Evolutionary conservation across 208 protist genomes (phyloP).

Genomic region (Naegleria gruberi): DNA sequence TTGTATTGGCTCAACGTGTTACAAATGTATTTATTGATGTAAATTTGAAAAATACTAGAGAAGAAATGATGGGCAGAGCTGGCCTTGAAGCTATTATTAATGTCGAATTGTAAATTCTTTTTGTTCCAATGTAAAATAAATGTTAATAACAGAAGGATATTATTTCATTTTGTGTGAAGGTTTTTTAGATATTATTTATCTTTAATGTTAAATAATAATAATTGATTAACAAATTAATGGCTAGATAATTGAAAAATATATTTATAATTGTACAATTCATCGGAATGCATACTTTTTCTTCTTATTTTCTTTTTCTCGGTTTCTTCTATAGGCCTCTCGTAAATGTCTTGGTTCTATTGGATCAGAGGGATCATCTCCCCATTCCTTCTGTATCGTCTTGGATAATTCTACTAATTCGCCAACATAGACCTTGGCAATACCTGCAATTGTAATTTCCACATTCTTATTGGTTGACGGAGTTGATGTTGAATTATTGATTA

Average conservation of each 20-base stretch:
- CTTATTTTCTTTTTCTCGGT: background rate
- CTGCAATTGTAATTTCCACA: background rate
- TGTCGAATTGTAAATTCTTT: background rate
- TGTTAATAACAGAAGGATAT: background rate
- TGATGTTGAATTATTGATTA: background rate
- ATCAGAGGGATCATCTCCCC: background rate
- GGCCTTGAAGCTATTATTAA: constrained; percentile 3
- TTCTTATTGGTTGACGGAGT: background rate
- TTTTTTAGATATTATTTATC: background rate
- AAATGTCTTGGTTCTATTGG: background rate
- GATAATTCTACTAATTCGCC: background rate
- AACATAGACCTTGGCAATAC: constrained; percentile 4
- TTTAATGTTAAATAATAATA: background rate
- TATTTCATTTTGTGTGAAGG: background rate
- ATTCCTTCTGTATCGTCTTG: background rate
- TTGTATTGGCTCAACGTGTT: constrained; percentile 13
- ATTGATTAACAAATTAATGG: background rate
- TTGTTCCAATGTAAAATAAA: background rate
- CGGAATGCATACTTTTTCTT: constrained; percentile 11
- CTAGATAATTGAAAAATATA: too few relatives aligned
- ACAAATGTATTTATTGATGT: background rate
- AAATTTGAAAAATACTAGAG: background rate
- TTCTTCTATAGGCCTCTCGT: constrained; percentile 9
- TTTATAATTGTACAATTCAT: background rate
- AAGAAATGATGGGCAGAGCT: background rate